These are phyloP conservation scores for Boletus smithii DNA, from an alignment of 1,284 basidiomycete species.

Conservation along the genomic window DNA sequence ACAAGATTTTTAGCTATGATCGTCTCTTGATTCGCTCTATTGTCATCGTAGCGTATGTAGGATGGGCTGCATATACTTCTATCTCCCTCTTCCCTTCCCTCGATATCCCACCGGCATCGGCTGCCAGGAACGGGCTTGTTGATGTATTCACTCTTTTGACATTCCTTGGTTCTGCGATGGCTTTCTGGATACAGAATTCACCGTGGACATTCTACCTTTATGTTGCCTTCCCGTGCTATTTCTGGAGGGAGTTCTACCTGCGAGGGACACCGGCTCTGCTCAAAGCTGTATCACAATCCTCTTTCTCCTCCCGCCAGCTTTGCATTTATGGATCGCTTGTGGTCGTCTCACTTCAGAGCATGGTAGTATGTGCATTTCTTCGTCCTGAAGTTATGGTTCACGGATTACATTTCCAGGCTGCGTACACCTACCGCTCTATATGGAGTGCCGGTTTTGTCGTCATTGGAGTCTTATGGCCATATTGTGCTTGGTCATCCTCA, in stretches of 20 bases:
- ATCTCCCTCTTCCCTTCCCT: conserved; percentile 44
- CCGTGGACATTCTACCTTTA: conserved; percentile 80
- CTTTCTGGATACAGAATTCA: conserved; percentile 63
- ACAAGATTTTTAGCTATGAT: conserved; percentile 54
- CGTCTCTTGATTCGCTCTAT: conserved; percentile 69
- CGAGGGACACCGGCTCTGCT: conserved; percentile 31
- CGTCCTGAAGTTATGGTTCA: not conserved
- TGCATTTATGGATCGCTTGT: conserved; percentile 34
- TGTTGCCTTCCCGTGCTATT: conserved; percentile 70
- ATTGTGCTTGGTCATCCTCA: conserved; percentile 43
- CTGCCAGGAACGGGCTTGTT: not conserved
- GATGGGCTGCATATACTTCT: conserved; percentile 72
- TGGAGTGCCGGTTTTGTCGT: conserved; percentile 71
- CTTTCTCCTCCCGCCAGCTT: conserved; percentile 22
- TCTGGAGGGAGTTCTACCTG: conserved; percentile 58
- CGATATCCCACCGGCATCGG: not conserved
- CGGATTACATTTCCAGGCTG: conserved; percentile 45
- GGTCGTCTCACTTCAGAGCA: conserved; percentile 53
- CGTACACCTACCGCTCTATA: conserved; percentile 65
- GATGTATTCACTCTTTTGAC: conserved; percentile 31
- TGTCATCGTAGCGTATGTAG: conserved; percentile 71
- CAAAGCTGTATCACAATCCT: conserved; percentile 19
- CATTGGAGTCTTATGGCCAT: conserved; percentile 71
- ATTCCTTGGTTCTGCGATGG: conserved; percentile 42
- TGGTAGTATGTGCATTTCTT: conserved; percentile 58